These are phyloP conservation scores for Podospora conica DNA, from an alignment of 495 filamentous ascomycete genomes.

Conservation along the genomic window DNA sequence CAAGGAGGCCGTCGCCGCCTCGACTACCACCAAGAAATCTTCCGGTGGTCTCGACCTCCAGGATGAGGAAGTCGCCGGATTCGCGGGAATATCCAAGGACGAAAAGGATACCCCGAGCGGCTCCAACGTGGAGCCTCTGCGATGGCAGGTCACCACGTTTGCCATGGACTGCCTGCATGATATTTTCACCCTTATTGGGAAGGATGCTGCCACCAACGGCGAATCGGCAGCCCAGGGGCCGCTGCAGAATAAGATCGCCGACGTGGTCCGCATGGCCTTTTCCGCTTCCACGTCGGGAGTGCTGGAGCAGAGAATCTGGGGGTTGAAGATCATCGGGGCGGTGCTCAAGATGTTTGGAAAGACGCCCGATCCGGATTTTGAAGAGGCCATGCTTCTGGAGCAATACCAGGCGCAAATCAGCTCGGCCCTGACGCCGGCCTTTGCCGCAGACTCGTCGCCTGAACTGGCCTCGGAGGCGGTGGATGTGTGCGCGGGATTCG, in stretches of 20 bases:
- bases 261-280: slow-evolving; percentile 96
- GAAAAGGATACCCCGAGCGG: slow-evolving; percentile 54
- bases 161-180: slow-evolving; percentile 88
- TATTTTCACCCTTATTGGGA: slow-evolving; percentile 66
- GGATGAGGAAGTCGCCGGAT: slow-evolving; percentile 95
- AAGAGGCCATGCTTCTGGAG: slow-evolving; percentile 89
- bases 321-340: slow-evolving; percentile 87
- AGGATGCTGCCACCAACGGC: slow-evolving; percentile 63
- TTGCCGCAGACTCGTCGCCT: slow-evolving; percentile 90
- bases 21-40: slow-evolving; percentile 36
- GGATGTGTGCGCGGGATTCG: slow-evolving; percentile 95
- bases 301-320: slow-evolving; percentile 79
- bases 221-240: slow-evolving; percentile 65
- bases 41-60: slow-evolving; percentile 65
- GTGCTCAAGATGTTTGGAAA: slow-evolving; percentile 95
- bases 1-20: slow-evolving; percentile 48
- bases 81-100: slow-evolving; percentile 64
- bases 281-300: slow-evolving; percentile 94
- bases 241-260: slow-evolving; percentile 77
- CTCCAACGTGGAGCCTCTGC: slow-evolving; percentile 75
- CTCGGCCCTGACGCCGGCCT: slow-evolving; percentile 91
- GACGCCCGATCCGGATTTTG: slow-evolving; percentile 90
- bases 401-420: slow-evolving; percentile 98
- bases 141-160: slow-evolving; percentile 95
- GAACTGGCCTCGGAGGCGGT: slow-evolving; percentile 92